Evolutionary conservation across 2,329 filamentous ascomycete species (phyloP).

Genomic region (Dothiorella sarmentorum): DNA sequence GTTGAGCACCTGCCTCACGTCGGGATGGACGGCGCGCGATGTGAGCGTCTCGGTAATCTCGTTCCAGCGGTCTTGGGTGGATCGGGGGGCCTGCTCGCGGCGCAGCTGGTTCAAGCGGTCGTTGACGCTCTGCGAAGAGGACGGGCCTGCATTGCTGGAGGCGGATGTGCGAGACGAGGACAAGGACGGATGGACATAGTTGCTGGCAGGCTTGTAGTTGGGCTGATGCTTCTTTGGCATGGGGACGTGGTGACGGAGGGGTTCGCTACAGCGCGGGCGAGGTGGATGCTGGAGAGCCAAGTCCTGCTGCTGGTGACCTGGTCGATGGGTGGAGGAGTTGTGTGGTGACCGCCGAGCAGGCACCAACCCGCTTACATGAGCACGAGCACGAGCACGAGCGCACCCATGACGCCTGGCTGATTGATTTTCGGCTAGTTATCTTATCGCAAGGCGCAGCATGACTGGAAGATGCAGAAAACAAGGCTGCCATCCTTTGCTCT

Average conservation of each 20-base stretch:
- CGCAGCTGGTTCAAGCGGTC: conserved; percentile 47
- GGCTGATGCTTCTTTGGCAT: conserved; percentile 50
- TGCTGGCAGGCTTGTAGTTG: conserved; percentile 40
- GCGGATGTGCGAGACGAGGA: conserved; percentile 30
- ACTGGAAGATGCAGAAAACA: not conserved
- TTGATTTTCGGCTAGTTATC: conserved; percentile 8
- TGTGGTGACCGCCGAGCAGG: no score
- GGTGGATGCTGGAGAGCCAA: not conserved
- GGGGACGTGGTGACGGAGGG: conserved; percentile 4
- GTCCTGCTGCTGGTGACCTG: not conserved
- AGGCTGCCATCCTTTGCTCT: not conserved
- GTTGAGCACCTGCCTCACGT: conserved; percentile 43
- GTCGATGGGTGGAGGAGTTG: not conserved
- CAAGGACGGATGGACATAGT: conserved; percentile 37
- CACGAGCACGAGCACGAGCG: not conserved
- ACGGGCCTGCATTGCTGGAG: conserved; percentile 20
- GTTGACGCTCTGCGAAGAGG: conserved; percentile 40
- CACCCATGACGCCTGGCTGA: not conserved
- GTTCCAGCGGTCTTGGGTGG: conserved; percentile 42
- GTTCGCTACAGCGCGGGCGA: not conserved
- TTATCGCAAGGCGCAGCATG: not conserved
- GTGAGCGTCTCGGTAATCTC: conserved; percentile 42
- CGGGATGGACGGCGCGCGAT: conserved; percentile 44
- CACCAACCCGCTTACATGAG: no score
- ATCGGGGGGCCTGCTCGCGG: conserved; percentile 38